Evolutionary conservation across 441 rosid species (phyloP).

Genomic region (Populus hybrid): DNA sequence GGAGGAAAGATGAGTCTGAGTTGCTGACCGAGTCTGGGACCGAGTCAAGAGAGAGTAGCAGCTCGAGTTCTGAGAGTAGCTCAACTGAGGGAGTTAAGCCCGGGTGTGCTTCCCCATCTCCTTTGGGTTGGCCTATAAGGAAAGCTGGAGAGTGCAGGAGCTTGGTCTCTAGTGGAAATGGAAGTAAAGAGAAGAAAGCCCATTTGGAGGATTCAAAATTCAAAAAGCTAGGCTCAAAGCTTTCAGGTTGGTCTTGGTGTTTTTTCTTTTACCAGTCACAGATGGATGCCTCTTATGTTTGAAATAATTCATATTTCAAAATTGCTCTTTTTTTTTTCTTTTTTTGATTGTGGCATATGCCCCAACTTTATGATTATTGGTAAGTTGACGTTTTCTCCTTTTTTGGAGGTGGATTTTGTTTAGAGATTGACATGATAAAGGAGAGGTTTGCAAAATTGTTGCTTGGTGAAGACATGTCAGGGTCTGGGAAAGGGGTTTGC

Average conservation of each 20-base stretch:
- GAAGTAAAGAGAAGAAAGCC: slow-evolving; percentile 34
- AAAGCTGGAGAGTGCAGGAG: slow-evolving; percentile 52
- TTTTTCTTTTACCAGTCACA: background rate
- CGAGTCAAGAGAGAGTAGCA: slow-evolving; percentile 55
- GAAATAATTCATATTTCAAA: background rate
- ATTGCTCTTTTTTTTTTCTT: background rate
- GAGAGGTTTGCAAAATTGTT: slow-evolving; percentile 88
- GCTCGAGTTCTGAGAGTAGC: slow-evolving; percentile 53
- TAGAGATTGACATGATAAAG: slow-evolving; percentile 87
- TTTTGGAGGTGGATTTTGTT: slow-evolving; percentile 20
- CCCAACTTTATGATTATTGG: background rate
- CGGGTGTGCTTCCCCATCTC: slow-evolving; percentile 56
- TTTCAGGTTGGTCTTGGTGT: slow-evolving; percentile 39
- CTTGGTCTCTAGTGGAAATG: slow-evolving; percentile 38
- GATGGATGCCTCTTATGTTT: background rate
- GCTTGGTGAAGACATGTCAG: no score
- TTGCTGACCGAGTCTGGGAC: slow-evolving; percentile 18
- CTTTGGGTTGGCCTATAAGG: slow-evolving; percentile 89
- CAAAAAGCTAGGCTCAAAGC: slow-evolving; percentile 30
- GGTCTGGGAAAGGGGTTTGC: no score
- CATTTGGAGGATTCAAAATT: slow-evolving; percentile 33
- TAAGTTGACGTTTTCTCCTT: background rate
- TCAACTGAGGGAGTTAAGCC: slow-evolving; percentile 47
- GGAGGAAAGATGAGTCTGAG: slow-evolving; percentile 29
- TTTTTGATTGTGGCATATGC: background rate